Conservation (phyloP, 768 basidiomycete species). For the Suillus alpinus region DNA sequence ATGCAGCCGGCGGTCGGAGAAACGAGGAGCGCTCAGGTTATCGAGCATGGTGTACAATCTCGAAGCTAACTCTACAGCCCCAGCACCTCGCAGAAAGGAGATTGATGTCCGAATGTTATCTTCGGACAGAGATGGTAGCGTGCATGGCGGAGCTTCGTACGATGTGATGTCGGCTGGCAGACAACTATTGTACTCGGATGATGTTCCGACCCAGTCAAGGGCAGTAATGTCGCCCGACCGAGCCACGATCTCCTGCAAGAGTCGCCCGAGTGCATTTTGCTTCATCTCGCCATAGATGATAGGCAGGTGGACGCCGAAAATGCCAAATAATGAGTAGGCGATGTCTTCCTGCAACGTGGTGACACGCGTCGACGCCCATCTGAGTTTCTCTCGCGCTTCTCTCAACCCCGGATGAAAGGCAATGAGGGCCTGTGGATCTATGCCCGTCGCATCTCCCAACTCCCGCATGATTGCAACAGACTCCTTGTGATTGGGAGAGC, state of each 20-base stretch:
- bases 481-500: background rate
- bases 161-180: background rate
- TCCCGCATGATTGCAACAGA: background rate
- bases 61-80: background rate
- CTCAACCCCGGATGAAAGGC: background rate
- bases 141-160: background rate
- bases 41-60: background rate
- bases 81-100: background rate
- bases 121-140: background rate
- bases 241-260: slow-evolving; percentile 1
- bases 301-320: background rate
- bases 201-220: slow-evolving; percentile 1
- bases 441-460: background rate
- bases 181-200: background rate
- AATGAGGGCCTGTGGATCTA: background rate
- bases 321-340: background rate
- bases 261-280: background rate
- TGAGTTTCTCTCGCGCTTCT: background rate
- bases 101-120: background rate
- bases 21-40: background rate
- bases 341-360: background rate
- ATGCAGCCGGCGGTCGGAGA: background rate
- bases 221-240: background rate
- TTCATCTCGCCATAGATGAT: background rate
- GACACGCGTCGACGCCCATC: background rate